These are phyloP conservation scores for Syzygium grande DNA, from an alignment of 345 rosid species.

Conservation along the genomic window DNA sequence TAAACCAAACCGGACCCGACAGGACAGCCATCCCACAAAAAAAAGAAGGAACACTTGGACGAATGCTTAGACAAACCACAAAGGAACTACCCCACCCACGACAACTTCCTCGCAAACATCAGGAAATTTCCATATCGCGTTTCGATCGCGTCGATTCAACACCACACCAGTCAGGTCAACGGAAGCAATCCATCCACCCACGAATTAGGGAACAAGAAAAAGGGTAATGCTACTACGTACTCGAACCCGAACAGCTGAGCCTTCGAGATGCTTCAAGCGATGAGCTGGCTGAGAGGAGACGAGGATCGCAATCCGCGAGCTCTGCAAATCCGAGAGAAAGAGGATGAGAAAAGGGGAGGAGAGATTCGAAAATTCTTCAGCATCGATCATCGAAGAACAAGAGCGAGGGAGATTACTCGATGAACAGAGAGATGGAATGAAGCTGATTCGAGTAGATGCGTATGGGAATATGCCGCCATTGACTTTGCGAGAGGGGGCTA, in stretches of 20 bases:
- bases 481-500: constrained; percentile 16
- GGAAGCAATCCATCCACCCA: not conserved
- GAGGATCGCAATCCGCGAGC: constrained; percentile 50
- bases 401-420: constrained; percentile 27
- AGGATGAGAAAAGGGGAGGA: not conserved
- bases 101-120: not conserved
- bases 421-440: constrained; percentile 49
- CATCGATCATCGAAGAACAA: not conserved
- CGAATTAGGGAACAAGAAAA: not conserved
- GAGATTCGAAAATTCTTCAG: not conserved
- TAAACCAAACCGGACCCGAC: too few relatives aligned
- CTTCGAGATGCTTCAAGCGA: constrained; percentile 51
- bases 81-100: not conserved
- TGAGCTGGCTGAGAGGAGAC: constrained; percentile 47
- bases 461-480: constrained; percentile 51
- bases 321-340: constrained; percentile 49
- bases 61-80: not conserved
- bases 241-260: constrained; percentile 67
- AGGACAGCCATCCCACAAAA: too few relatives aligned
- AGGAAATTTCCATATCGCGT: not conserved
- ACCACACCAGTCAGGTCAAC: not conserved
- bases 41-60: too few relatives aligned
- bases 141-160: not conserved
- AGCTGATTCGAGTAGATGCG: constrained; percentile 47
- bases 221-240: constrained; percentile 20